Evolutionary conservation across 2,329 filamentous ascomycete genomes (phyloP).

Genomic region (Fusarium sp.): DNA sequence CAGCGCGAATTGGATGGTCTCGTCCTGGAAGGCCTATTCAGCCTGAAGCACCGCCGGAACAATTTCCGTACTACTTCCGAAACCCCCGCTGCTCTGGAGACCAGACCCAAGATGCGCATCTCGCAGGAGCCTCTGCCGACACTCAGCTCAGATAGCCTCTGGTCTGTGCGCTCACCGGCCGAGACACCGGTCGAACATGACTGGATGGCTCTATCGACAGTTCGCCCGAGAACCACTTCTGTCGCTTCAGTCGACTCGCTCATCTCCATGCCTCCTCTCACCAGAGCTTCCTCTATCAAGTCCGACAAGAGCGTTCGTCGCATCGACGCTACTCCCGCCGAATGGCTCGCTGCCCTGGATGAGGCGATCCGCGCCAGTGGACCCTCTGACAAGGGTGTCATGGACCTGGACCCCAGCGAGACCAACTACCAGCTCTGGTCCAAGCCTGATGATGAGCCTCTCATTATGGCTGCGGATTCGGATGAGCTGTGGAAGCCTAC

Average conservation of each 20-base stretch:
- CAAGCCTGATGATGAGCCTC: conserved; percentile 23
- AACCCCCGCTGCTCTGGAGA: conserved; percentile 42
- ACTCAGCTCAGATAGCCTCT: conserved; percentile 49
- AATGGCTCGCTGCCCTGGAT: conserved; percentile 53
- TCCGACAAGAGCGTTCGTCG: conserved; percentile 30
- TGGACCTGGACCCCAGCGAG: conserved; percentile 14
- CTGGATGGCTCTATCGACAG: conserved; percentile 40
- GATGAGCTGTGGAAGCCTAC: conserved; percentile 40
- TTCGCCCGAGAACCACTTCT: conserved; percentile 32
- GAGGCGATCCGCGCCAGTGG: conserved; percentile 34
- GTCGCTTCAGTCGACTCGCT: conserved; percentile 33
- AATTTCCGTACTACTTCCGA: conserved; percentile 42
- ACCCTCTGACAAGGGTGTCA: conserved; percentile 22
- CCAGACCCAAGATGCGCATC: conserved; percentile 47
- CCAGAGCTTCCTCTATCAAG: conserved; percentile 36
- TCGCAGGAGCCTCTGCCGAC: conserved; percentile 42
- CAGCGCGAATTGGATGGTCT: conserved; percentile 36
- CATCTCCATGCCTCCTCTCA: conserved; percentile 20
- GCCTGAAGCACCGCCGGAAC: conserved; percentile 41
- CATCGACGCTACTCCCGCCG: conserved; percentile 40
- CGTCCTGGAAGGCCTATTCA: conserved; percentile 40
- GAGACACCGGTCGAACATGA: conserved; percentile 27
- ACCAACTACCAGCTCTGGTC: conserved; percentile 42
- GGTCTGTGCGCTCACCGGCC: conserved; percentile 43
- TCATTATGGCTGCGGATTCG: conserved; percentile 1